Evolutionary conservation across 2,329 filamentous ascomycete genomes (phyloP), one percentile per base, ranked within the genome.

Genomic region (Ophiostoma piceae): DNA sequence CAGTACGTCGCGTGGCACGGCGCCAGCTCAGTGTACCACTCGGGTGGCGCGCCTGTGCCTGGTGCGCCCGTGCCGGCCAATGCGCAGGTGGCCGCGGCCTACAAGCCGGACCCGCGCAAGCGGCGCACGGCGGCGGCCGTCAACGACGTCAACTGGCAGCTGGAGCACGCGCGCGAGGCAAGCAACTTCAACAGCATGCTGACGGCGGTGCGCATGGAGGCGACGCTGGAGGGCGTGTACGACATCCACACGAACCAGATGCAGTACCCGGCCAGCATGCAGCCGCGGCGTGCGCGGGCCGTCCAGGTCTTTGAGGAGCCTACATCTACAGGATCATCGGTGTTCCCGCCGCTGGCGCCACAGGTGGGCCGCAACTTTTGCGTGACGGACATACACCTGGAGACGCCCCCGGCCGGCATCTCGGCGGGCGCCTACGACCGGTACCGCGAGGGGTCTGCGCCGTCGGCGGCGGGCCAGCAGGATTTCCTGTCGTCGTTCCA

Each of bases 1-100:
- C 94, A 97, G 78, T 99, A 97, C 77, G 95, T 99, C 37, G 95
- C 95, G 37, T 99, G 95, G 95, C 94, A 97, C 78, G 95, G 95
- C 67, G 95, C 95, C 66, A 98, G 94, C 78, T 90, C 92, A 54
- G 95, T 99, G 32, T 99, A 99, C 78, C 93, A 98, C 78, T 1
- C 88, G 90, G 29, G 88, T 92, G n/a, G 92, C 92, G 2, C 83
- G 90, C 71, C 88, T 88, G 41, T 88, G 84, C 65, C 65, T 19
- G 68, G 29, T 1, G 57, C 19, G 8, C 71, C 90, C 90, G 71
- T n/a, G 0, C 7, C 16, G 6, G 47, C 43, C 16, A 22, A n/a
- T 9, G 67, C 11, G n/a, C 54, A 19, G 4, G 41, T 14, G 9
- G 65, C 41, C 85, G 2, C 92, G 92, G 1, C 89, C 90, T 88